Evolutionary conservation across 306 rosid genomes (phyloP), one percentile per base, ranked within the genome.

Genomic region (Canavalia gladiata): DNA sequence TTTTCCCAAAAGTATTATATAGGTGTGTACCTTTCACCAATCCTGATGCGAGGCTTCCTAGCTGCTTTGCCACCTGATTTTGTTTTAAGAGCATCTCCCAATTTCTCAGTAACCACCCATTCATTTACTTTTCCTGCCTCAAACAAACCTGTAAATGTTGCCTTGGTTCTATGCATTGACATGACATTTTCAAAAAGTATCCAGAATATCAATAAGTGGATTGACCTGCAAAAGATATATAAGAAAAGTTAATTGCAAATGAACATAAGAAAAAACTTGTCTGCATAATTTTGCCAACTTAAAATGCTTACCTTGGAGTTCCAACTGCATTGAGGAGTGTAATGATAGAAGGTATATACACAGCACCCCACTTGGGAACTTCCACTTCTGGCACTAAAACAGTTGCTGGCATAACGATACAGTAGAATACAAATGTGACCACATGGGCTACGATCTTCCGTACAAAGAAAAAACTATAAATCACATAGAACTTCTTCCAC

Each of bases 261-360:
- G 30, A 59, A 72, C 18, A 13, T 7, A 45, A 37, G 5, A 52
- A 55, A 59, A 79, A 18, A 34, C 12, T 65, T 34, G 5, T 28
- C 73, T 45, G 10, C 55, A 45, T 39, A 72, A 28, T 52, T 45
- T 76, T 63, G 57, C 6, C 4, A 33, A 33, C 50, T 11, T 41
- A 25, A 34, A 49, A 35, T 54, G 57, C 13, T 50, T 67, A 91
- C 99, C 97, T 91, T 46, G 99, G 97, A 80, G 97, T 93, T 86
- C 97, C 99, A 47, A 93, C 97, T 18, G 99, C 97, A 84, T 95
- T 95, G 52, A 95, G 97, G 71, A 95, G 90, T 35, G 97, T 95
- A 75, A 93, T 91, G 68, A 83, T 88, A 4, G 89, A 91, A 85
- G 99, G 99, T 78, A 95, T 91, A 68, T 93, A 95, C 0, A 95